phyloP scores from a whole-genome alignment of 129 eudicot species.

The Glebionis coronaria region DNA sequence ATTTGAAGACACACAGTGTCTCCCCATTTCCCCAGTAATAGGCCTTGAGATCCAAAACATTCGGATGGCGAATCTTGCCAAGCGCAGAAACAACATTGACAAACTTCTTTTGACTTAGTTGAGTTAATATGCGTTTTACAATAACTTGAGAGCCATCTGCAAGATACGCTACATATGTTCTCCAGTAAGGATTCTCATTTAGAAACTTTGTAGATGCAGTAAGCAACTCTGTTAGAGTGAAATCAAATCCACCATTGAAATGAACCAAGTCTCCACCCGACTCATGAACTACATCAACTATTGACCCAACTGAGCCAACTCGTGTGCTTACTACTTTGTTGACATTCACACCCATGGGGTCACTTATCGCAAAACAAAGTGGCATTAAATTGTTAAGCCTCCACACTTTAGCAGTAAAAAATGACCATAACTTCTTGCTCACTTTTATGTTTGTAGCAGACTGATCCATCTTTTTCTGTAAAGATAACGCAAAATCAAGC shows the following conservation, averaged over 20 bases:
- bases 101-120: conserved; percentile 32
- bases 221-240: conserved; percentile 51
- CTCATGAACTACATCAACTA: not conserved
- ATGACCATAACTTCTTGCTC: not conserved
- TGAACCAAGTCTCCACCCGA: conserved; percentile 62
- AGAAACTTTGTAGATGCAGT: conserved; percentile 56
- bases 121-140: conserved; percentile 37
- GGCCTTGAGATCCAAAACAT: conserved; percentile 59
- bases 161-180: conserved; percentile 53
- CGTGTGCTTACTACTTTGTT: not conserved
- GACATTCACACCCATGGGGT: not conserved
- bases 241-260: conserved; percentile 49
- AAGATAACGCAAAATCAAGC: conserved; percentile 35
- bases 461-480: conserved; percentile 15
- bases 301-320: not conserved
- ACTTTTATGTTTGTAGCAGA: conserved; percentile 3
- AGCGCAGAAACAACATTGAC: conserved; percentile 46
- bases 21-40: conserved; percentile 63
- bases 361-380: not conserved
- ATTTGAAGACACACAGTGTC: conserved; percentile 54
- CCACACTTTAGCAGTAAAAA: not conserved
- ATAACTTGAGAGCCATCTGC: conserved; percentile 53
- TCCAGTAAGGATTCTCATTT: conserved; percentile 60
- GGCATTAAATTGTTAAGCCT: not conserved
- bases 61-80: conserved; percentile 57